A percentile compares a stretch with the other conserved stretches of the same genome.
Evolutionary conservation across 805 yeast species (phyloP).

Genomic region (Hanseniaspora occidentalis): DNA sequence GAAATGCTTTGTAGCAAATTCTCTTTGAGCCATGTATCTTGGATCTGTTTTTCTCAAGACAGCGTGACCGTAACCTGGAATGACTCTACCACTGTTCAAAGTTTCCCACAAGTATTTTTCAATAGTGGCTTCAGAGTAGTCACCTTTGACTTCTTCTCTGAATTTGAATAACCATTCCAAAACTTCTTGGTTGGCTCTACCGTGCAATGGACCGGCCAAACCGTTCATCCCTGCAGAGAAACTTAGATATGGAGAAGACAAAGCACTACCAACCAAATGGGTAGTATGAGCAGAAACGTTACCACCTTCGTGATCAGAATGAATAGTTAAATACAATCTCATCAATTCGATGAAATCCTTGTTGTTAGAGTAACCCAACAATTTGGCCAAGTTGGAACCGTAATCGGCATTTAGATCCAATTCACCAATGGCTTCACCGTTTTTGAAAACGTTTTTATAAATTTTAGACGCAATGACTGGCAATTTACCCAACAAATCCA

Average conservation of each 20-base stretch:
- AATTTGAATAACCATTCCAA: slow-evolving; percentile 67
- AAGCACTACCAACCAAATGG: slow-evolving; percentile 74
- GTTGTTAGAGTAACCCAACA: slow-evolving; percentile 45
- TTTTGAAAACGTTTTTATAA: slow-evolving; percentile 75
- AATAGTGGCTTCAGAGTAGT: slow-evolving; percentile 52
- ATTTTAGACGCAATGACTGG: slow-evolving; percentile 74
- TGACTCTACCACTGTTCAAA: slow-evolving; percentile 69
- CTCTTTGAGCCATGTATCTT: slow-evolving; percentile 76
- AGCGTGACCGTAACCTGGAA: slow-evolving; percentile 85
- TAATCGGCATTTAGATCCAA: slow-evolving; percentile 44
- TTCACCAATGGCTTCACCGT: slow-evolving; percentile 48
- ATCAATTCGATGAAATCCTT: slow-evolving; percentile 64
- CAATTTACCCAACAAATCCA: slow-evolving; percentile 69
- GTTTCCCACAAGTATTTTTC: slow-evolving; percentile 72
- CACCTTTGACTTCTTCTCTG: slow-evolving; percentile 47
- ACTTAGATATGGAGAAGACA: slow-evolving; percentile 66
- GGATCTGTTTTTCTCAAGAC: slow-evolving; percentile 84
- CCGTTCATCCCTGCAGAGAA: slow-evolving; percentile 77
- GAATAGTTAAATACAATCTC: slow-evolving; percentile 72
- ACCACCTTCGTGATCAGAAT: slow-evolving; percentile 87
- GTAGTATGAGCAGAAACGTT: slow-evolving; percentile 82
- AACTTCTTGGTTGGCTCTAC: slow-evolving; percentile 82
- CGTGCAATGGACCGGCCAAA: slow-evolving; percentile 80
- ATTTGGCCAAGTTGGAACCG: slow-evolving; percentile 49
- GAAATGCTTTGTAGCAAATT: slow-evolving; percentile 63